Conservation (phyloP, 2,329 filamentous ascomycete genomes). For the Penicillium sclerotigenum region DNA sequence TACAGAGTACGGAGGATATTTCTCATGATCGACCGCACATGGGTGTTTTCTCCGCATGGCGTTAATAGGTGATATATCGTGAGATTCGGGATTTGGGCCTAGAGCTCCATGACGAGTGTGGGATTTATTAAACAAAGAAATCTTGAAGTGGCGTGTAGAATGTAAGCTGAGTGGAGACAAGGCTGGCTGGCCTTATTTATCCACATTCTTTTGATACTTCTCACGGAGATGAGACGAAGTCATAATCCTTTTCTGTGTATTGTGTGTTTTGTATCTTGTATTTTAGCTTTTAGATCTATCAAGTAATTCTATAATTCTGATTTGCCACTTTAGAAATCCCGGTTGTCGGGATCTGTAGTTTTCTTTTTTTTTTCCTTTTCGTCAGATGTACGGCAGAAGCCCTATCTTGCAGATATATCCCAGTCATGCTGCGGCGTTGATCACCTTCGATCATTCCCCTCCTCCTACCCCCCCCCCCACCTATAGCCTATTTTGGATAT, state of each 20-base stretch:
- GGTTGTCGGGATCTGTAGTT: background rate
- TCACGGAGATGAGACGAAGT: background rate
- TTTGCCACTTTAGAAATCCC: background rate
- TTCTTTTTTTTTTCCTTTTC: background rate
- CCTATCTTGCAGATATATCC: background rate
- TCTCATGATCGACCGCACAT: constrained; percentile 11
- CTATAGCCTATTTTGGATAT: background rate
- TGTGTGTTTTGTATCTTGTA: background rate
- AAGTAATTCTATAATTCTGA: too few species aligned
- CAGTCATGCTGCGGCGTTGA: background rate
- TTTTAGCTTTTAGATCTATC: constrained; percentile 17
- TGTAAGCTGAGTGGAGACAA: background rate
- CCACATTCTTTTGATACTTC: background rate
- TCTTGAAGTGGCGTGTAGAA: background rate
- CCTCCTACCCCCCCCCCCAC: background rate
- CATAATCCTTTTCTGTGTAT: background rate
- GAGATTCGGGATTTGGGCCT: background rate
- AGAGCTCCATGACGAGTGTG: background rate
- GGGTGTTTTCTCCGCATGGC: background rate
- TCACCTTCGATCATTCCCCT: background rate
- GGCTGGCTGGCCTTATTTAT: constrained; percentile 4
- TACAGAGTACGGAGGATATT: background rate
- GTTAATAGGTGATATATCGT: background rate
- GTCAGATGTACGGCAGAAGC: background rate
- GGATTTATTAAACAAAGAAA: background rate